Evolutionary conservation across 768 basidiomycete species (phyloP), one percentile per base, ranked within the genome.

Genomic region (Clathrus columnatus): DNA sequence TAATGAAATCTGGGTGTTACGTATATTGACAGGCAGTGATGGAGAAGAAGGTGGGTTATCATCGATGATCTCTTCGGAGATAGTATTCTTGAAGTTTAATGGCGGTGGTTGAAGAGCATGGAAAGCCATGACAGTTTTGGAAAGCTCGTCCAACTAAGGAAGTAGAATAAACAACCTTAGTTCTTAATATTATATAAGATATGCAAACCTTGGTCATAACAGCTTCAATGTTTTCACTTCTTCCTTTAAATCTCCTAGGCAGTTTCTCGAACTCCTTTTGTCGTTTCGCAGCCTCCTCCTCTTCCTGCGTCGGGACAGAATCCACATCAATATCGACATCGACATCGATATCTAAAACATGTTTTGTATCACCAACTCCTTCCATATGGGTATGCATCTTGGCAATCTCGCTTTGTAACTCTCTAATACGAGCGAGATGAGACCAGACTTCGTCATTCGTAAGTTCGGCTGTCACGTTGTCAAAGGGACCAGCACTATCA

Each of bases 381-480:
- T 90, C 87, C 84, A 90, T 85, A 23, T 83, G 80, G 8, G 82
- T 68, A 63, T 89, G 87, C 77, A 86, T 80, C 59, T 70, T 72
- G 5, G 87, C 82, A 29, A 90, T 80, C 59, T 86, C 80, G 53
- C 77, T 80, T 65, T 90, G 86, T 27, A 90, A 67, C 32, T 83
- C 82, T 59, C 87, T 66, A n/a, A 90, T 83, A 44, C 75, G 75
- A 18, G 80, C 79, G 16, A 90, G 75, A 58, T 84, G 81, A 0
- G 75, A 63, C 87, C 87, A 90, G 48, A 85, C 65, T 51, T 76
- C 79, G 50, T 77, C 78, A 59, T 76, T 75, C 32, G 55, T 17
- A 55, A 52, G 27, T 1, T 26, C 18, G 10, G 30, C 23, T 16
- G 48, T 50, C 27, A 48, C 59, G 21, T 68, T 59, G 21, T 61